These are phyloP conservation scores for Gracilariopsis chorda DNA, from an alignment of 23 red algal species.

Conservation along the genomic window DNA sequence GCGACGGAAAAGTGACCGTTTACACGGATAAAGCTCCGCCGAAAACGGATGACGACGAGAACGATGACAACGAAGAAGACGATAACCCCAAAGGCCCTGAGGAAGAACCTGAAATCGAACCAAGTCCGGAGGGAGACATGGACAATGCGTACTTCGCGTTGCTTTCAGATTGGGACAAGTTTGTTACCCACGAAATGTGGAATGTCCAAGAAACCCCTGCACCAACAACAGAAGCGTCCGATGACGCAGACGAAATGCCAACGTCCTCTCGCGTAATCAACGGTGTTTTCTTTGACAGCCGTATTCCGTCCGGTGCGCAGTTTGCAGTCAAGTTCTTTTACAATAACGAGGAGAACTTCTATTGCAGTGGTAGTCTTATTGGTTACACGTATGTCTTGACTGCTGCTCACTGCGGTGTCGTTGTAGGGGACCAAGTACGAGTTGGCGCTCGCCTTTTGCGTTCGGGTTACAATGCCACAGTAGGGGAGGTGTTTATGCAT, in stretches of 20 bases:
- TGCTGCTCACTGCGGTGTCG: conserved; percentile 49
- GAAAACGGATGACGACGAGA: neutral
- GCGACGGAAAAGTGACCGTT: conserved; percentile 12
- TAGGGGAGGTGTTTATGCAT: conserved; percentile 17
- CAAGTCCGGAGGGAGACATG: neutral
- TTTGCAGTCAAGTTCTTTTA: conserved; percentile 68
- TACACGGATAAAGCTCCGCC: neutral
- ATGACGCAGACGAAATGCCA: neutral
- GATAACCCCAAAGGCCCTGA: neutral
- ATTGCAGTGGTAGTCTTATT: conserved; percentile 62
- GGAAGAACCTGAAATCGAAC: neutral
- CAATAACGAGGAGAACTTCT: conserved; percentile 49
- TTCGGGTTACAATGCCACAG: neutral
- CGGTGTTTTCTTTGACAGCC: conserved; percentile 20
- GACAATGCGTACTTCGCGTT: neutral
- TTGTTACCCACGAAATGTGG: conserved; percentile 48
- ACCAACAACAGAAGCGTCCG: neutral
- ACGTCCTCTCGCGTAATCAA: conserved; percentile 13
- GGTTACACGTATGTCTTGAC: conserved; percentile 46
- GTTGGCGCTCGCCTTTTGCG: neutral
- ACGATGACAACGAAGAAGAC: neutral
- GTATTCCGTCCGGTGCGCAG: conserved; percentile 16
- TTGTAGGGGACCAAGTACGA: conserved; percentile 24
- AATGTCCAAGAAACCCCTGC: neutral
- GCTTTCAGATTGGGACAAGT: conserved; percentile 37